Evolutionary conservation across 768 basidiomycete genomes (phyloP).

Genomic region (Phlebiopsis gigantea): DNA sequence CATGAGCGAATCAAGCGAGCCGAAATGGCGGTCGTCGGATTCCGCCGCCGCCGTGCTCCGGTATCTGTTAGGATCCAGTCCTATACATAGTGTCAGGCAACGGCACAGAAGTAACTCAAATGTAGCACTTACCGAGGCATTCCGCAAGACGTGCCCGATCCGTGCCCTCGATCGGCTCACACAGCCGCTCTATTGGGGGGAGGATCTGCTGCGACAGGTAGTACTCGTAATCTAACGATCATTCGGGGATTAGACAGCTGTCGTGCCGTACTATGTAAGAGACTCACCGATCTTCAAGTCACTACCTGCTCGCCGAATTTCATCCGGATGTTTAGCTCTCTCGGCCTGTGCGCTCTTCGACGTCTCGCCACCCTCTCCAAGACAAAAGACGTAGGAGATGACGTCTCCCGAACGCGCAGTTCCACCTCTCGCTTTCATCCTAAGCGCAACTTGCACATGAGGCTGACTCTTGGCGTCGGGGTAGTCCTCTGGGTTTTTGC

Average conservation of each 20-base stretch:
- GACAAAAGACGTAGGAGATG: constrained; percentile 92
- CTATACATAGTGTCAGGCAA: constrained; percentile 26
- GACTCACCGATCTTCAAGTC: constrained; percentile 68
- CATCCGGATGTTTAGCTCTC: constrained; percentile 90
- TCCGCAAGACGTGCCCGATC: constrained; percentile 90
- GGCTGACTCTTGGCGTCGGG: constrained; percentile 94
- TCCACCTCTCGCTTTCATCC: constrained; percentile 80
- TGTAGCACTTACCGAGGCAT: constrained; percentile 67
- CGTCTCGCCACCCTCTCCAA: constrained; percentile 64
- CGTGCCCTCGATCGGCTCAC: constrained; percentile 95
- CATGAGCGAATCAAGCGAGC: constrained; percentile 82
- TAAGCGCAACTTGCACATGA: constrained; percentile 92
- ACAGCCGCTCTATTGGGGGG: constrained; percentile 91
- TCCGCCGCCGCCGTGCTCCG: constrained; percentile 33
- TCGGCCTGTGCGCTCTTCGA: constrained; percentile 82
- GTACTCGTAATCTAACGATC: constrained; percentile 72
- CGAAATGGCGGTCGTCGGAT: constrained; percentile 61
- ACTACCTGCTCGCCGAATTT: constrained; percentile 63
- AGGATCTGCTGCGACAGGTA: constrained; percentile 90
- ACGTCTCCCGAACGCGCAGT: constrained; percentile 86
- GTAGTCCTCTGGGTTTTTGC: constrained; percentile 96
- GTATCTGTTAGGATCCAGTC: constrained; percentile 58
- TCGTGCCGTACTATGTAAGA: not conserved
- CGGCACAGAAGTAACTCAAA: not conserved
- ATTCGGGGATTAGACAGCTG: not conserved